Evolutionary conservation across 1,284 basidiomycete species (phyloP), one percentile per base, ranked within the genome.

Genomic region (Pascua sp.): DNA sequence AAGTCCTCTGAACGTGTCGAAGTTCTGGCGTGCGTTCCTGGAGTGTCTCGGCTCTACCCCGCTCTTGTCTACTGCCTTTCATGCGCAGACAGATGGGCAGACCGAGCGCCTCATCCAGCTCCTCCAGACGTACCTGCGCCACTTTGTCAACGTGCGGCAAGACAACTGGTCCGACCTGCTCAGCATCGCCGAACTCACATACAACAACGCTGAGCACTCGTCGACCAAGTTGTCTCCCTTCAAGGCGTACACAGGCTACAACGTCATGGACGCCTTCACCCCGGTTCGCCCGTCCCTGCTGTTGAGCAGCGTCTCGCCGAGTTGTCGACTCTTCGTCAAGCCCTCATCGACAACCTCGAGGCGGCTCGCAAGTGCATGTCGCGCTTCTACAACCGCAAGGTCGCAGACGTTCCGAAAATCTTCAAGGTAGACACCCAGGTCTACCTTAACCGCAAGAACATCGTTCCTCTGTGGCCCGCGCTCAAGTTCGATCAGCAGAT

Each of bases 221-320:
- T 72, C 75, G 2, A 80, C 75, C 11, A 57, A 68, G 11, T 65
- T 72, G 46, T 70, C 80, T 2, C 81, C 80, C 0, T 81, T 81
- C 70, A 77, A 67, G 44, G 73, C 76, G 47, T 74, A 76, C 49
- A 61, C 68, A 17, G 78, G 71, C 15, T 78, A 45, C 63, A 77
- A 50, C 77, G 76, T 45, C 42, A 64, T 4, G 11, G 12, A 15
- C 44, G 18, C 32, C 18, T 42, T 32, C 17, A 18, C 11, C n/a
- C 15, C 15, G 11, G 8, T 8, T 12, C 47, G 7, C 8, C 32
- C n/a, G 8, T 49, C 38, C 44, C 44, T 3, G 10, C 44, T 13
- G 17, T 32, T 11, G 11, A 46, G 11, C 5, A 32, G 5, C 11
- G 11, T 13, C 11, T 24, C 17, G 8, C 11, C 44, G 15, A 3